Conservation (phyloP, 352 stramenopile genomes). For the Vaucheria bursata region DNA sequence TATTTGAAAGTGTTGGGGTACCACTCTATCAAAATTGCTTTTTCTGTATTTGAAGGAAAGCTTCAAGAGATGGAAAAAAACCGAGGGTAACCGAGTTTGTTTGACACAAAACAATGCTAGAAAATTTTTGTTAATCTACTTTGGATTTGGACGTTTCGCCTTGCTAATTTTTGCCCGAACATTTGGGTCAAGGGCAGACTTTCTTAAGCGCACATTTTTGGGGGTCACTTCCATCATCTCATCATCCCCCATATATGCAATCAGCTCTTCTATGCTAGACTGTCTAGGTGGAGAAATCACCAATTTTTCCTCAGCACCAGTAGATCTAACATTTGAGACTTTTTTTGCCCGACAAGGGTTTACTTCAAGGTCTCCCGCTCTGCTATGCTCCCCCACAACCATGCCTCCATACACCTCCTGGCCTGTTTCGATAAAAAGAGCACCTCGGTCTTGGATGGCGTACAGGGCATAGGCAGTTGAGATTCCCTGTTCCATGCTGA, state of each 20-base stretch:
- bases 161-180: not conserved
- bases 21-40: no score
- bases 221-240: constrained; percentile 98
- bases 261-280: constrained; percentile 92
- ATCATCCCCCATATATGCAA: constrained; percentile 92
- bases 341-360: constrained; percentile 96
- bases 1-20: no score
- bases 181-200: constrained; percentile 59
- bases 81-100: no score
- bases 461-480: constrained; percentile 79
- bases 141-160: not conserved
- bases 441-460: constrained; percentile 77
- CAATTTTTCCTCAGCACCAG: constrained; percentile 88
- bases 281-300: constrained; percentile 75
- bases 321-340: constrained; percentile 88
- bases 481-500: constrained; percentile 65
- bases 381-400: constrained; percentile 91
- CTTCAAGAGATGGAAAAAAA: no score
- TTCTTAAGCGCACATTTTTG: constrained; percentile 78
- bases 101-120: no score
- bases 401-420: constrained; percentile 92
- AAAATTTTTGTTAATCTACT: no score
- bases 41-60: no score
- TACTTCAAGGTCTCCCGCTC: constrained; percentile 82
- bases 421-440: constrained; percentile 87